Evolutionary conservation across 2,329 filamentous ascomycete species (phyloP).

Genomic region (Bipolaris cookei): DNA sequence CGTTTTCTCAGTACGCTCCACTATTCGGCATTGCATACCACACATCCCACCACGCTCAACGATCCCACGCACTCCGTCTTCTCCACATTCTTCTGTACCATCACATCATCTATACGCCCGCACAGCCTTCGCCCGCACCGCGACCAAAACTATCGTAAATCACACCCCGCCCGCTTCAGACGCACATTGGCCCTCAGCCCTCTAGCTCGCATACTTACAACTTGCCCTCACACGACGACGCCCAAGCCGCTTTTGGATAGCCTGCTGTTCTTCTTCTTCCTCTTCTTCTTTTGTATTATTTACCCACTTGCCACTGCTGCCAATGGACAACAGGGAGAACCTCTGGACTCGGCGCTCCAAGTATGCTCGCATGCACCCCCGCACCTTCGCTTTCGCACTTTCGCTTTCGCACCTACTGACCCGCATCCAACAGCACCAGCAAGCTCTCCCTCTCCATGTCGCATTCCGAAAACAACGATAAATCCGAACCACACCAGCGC

Average conservation of each 20-base stretch:
- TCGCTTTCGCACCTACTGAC: conserved; percentile 31
- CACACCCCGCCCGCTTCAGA: conserved; percentile 13
- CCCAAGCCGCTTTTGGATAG: conserved; percentile 42
- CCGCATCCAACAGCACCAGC: conserved; percentile 66
- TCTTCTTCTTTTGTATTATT: conserved; percentile 12
- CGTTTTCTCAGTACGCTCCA: conserved; percentile 36
- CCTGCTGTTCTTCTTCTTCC: conserved; percentile 10
- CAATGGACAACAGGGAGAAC: conserved; percentile 54
- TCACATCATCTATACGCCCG: conserved; percentile 10
- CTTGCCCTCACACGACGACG: conserved; percentile 48
- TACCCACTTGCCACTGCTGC: conserved; percentile 21
- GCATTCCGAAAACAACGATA: conserved; percentile 61
- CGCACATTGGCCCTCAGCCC: conserved; percentile 32
- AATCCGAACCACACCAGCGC: conserved; percentile 64
- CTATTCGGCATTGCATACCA: conserved; percentile 28
- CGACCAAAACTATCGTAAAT: conserved; percentile 10
- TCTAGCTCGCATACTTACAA: conserved; percentile 28
- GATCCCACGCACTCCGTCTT: conserved; percentile 7
- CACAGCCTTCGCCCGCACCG: conserved; percentile 7
- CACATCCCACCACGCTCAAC: conserved; percentile 24
- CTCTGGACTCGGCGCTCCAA: conserved; percentile 84
- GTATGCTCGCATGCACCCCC: conserved; percentile 58
- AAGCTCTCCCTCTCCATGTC: conserved; percentile 90
- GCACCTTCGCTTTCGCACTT: conserved; percentile 15
- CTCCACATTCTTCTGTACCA: conserved; percentile 9